phyloP scores from a whole-genome alignment of 2,329 filamentous ascomycete genomes.

The Calonectria pseudoreteaudii region DNA sequence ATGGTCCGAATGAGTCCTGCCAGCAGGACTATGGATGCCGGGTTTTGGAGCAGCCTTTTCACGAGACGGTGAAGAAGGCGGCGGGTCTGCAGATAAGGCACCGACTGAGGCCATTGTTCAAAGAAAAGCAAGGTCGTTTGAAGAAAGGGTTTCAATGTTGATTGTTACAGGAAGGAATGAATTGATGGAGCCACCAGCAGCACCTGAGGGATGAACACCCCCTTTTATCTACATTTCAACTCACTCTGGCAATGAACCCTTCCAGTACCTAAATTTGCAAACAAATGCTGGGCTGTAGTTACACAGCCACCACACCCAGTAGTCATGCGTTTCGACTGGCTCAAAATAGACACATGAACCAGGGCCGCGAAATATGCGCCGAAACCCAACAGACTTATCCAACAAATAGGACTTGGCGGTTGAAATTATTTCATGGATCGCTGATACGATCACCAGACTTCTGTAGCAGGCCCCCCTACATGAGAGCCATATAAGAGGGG shows the following conservation, averaged over 20 bases:
- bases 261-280: not conserved
- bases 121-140: not conserved
- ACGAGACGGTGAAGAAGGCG: not conserved
- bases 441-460: not conserved
- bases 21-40: not conserved
- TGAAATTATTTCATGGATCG: not conserved
- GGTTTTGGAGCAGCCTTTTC: not conserved
- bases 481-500: not conserved
- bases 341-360: not conserved
- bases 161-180: too few species aligned
- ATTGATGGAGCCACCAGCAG: too few species aligned
- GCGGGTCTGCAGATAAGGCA: not conserved
- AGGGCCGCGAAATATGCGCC: not conserved
- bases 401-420: not conserved
- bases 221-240: not conserved
- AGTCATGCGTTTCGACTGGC: not conserved
- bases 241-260: not conserved
- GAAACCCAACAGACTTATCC: not conserved
- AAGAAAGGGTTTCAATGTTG: too few species aligned
- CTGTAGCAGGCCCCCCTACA: not conserved
- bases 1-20: not conserved
- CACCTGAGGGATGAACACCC: not conserved
- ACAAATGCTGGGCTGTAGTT: not conserved
- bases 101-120: not conserved
- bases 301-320: not conserved